Conservation (phyloP, 345 rosid species). For the Populus davidiana region DNA sequence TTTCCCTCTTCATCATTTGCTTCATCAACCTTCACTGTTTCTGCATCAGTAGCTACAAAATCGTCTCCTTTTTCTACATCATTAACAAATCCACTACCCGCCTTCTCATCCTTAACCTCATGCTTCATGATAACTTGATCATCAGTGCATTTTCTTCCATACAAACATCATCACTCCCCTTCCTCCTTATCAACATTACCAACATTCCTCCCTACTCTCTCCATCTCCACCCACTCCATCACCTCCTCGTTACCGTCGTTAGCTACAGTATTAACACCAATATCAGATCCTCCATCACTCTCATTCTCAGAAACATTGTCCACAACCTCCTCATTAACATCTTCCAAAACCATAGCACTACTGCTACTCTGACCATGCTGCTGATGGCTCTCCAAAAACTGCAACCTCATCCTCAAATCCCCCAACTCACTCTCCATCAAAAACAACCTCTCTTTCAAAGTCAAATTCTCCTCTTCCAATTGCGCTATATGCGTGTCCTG, state of each 20-base stretch:
- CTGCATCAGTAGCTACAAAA: neutral
- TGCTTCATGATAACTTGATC: slow-evolving; percentile 19
- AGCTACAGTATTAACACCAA: slow-evolving; percentile 20
- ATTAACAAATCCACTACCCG: neutral
- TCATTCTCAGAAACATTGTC: slow-evolving; percentile 47
- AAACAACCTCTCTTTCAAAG: slow-evolving; percentile 82
- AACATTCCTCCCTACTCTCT: slow-evolving; percentile 7
- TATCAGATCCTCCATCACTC: slow-evolving; percentile 64
- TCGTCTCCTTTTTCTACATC: neutral
- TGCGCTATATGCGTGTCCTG: slow-evolving; percentile 90
- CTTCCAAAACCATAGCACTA: slow-evolving; percentile 28
- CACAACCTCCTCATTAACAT: slow-evolving; percentile 42
- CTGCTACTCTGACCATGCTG: slow-evolving; percentile 4
- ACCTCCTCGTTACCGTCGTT: slow-evolving; percentile 15
- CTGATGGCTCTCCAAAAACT: slow-evolving; percentile 69
- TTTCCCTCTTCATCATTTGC: slow-evolving; percentile 17
- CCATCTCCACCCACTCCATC: slow-evolving; percentile 15
- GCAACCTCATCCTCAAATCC: slow-evolving; percentile 84
- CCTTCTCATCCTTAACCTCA: slow-evolving; percentile 3
- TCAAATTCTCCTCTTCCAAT: slow-evolving; percentile 90
- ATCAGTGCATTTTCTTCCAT: slow-evolving; percentile 29
- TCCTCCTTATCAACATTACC: slow-evolving; percentile 28
- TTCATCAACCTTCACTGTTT: slow-evolving; percentile 18
- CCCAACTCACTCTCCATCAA: slow-evolving; percentile 87
- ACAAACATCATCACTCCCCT: slow-evolving; percentile 32